Conservation (phyloP, 2,329 filamentous ascomycete genomes). For the Cladosporium oxysporum region DNA sequence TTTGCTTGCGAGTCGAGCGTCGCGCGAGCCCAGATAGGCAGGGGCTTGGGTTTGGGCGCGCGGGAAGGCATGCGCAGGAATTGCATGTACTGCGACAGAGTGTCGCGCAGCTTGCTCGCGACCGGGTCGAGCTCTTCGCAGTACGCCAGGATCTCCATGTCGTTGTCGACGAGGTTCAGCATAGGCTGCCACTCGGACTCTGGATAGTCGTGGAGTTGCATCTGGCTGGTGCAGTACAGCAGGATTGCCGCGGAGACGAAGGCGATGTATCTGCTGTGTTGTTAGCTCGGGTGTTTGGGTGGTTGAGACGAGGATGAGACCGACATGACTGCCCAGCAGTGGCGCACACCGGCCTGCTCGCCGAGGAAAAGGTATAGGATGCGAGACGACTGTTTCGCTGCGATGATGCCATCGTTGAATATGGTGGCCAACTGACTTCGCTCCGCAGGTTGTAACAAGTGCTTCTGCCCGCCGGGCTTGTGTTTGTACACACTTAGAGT, state of each 20-base stretch:
- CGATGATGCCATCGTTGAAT: slow-evolving; percentile 10
- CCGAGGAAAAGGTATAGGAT: slow-evolving; percentile 12
- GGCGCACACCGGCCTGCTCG: slow-evolving; percentile 12
- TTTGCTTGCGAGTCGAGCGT: neutral
- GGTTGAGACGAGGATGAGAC: neutral
- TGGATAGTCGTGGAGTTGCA: slow-evolving; percentile 14
- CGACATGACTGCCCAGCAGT: slow-evolving; percentile 16
- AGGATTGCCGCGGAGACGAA: slow-evolving; percentile 15
- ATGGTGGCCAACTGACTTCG: slow-evolving; percentile 7
- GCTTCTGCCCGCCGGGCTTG: neutral
- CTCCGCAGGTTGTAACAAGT: neutral
- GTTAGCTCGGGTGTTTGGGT: neutral
- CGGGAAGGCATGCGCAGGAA: slow-evolving; percentile 6
- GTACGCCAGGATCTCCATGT: slow-evolving; percentile 15
- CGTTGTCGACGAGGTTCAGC: slow-evolving; percentile 6
- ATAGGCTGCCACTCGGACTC: slow-evolving; percentile 8
- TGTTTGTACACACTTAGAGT: slow-evolving; percentile 12
- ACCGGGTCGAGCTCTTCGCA: slow-evolving; percentile 16
- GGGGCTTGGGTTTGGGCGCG: neutral
- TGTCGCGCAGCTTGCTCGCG: slow-evolving; percentile 11
- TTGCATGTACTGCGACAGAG: slow-evolving; percentile 18
- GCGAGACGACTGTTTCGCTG: slow-evolving; percentile 6
- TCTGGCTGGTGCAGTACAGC: slow-evolving; percentile 15
- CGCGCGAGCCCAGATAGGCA: neutral
- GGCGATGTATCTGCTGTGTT: slow-evolving; percentile 1